Conservation (phyloP, 805 yeast species). For the Wickerhamiella sorbophila region DNA sequence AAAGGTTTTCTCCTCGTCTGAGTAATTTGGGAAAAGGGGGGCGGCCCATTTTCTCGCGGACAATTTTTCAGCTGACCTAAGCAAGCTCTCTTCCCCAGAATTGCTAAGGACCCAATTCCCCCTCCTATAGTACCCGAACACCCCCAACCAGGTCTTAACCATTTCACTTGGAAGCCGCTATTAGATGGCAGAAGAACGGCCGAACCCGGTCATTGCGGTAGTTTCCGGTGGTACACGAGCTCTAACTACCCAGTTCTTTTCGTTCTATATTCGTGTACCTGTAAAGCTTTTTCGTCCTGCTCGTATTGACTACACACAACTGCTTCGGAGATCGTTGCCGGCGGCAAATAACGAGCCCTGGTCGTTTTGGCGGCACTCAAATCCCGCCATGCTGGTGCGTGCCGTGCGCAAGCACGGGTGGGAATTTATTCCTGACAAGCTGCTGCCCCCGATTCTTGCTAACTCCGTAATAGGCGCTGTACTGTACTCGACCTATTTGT, state of each 20-base stretch:
- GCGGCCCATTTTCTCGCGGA: too few relatives aligned
- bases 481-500: slow-evolving; percentile 67
- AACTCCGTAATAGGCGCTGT: slow-evolving; percentile 83
- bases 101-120: too few relatives aligned
- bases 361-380: slow-evolving; percentile 53
- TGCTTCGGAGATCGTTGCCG: slow-evolving; percentile 21
- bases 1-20: not conserved
- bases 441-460: slow-evolving; percentile 76
- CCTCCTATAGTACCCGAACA: too few relatives aligned
- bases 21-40: too few relatives aligned
- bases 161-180: too few relatives aligned
- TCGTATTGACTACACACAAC: slow-evolving; percentile 59
- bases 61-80: too few relatives aligned
- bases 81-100: too few relatives aligned
- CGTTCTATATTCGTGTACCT: slow-evolving; percentile 65
- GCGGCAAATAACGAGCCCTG: slow-evolving; percentile 20
- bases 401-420: slow-evolving; percentile 72
- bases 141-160: too few relatives aligned
- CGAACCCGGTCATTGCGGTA: slow-evolving; percentile 44
- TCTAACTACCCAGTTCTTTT: slow-evolving; percentile 57
- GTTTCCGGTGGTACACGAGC: slow-evolving; percentile 82
- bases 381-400: slow-evolving; percentile 54
- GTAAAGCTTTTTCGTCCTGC: slow-evolving; percentile 84
- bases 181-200: slow-evolving; percentile 2
- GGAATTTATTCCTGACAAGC: slow-evolving; percentile 70